phyloP scores from a whole-genome alignment of 2,329 filamentous ascomycete species.

The Falciphora oryzae region DNA sequence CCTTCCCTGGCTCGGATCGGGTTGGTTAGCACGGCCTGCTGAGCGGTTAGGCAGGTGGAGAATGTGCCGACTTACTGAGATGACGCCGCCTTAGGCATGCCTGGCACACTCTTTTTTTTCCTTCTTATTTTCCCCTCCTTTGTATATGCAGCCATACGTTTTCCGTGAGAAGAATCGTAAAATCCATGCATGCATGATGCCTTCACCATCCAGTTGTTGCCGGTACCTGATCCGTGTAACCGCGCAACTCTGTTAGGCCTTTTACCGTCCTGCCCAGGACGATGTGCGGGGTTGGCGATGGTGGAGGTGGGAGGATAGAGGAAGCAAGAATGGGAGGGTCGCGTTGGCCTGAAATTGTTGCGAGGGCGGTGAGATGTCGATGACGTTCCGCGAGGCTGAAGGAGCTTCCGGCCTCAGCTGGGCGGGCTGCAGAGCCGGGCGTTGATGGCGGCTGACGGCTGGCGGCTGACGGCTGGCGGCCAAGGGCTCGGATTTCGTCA shows the following conservation, averaged over 20 bases:
- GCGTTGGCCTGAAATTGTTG: no score
- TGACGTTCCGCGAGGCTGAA: background rate
- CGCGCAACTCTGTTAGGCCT: slow-evolving; percentile 9
- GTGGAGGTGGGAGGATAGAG: background rate
- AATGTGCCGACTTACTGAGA: background rate
- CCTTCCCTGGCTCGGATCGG: background rate
- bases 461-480: no score
- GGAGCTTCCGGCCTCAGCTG: background rate
- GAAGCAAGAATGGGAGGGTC: background rate
- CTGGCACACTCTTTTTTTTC: slow-evolving; percentile 4
- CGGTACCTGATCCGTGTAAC: slow-evolving; percentile 6
- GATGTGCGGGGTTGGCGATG: background rate
- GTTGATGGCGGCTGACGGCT: no score
- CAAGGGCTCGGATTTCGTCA: background rate
- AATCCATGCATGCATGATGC: slow-evolving; percentile 6
- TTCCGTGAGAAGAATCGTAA: slow-evolving; percentile 9
- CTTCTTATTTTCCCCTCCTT: background rate
- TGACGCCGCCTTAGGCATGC: slow-evolving; percentile 6
- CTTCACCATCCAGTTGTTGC: slow-evolving; percentile 7
- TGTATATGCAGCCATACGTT: slow-evolving; percentile 6
- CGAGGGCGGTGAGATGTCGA: no score
- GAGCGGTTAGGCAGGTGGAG: background rate
- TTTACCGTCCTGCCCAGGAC: slow-evolving; percentile 11
- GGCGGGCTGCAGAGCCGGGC: background rate
- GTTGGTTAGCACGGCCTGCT: background rate